Base-by-base conservation (phyloP, 257 asterid genomes). In the Paulownia fortunei region DNA sequence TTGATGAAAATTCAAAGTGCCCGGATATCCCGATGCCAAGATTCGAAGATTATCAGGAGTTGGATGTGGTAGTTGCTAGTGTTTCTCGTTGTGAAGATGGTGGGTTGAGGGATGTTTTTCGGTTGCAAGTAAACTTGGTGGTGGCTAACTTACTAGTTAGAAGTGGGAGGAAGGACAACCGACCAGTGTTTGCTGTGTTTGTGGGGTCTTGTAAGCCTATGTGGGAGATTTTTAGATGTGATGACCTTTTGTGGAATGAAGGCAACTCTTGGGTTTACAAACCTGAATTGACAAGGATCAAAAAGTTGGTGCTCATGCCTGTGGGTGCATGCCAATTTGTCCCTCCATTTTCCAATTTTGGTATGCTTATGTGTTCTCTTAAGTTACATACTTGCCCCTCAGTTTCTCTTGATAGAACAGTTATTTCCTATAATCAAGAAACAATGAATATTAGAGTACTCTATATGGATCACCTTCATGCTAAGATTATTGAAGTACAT, bases 161-260 rank as follows among this genome's bases (percentile, higher is more conserved):
- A 26, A 87, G 86, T 69, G 82, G 85, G 16, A 69, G 84, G 79
- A 80, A 80, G 58, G 80, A 80, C 5, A 44, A 42, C 30, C 80
- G 61, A 0, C 79, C 74, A 0, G 60, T 83, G 63, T 84, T 82
- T 78, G 96, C 77, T 8, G 94, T 89, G 82, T 92, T 94, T 65
- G 71, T 89, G 13, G 97, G 88, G 1, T 80, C 88, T 51, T 86
- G 93, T 74, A 76, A 82, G 3, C 94, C 98, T 0, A 85, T 89
- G 92, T 81, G 80, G 94, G 98, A 94, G 80, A 82, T 94, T 26
- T 94, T 92, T 69, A 73, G 89, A 60, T 94, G 97, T 76, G 94
- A 92, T 77, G 97, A 92, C 70, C 77, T 94, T 24, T 47, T 92
- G 71, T 90, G 92, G 94, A 76, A 81, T 46, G 86, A 86, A 41